Evolutionary conservation across 345 rosid species (phyloP).

Genomic region (Triadica sebifera): DNA sequence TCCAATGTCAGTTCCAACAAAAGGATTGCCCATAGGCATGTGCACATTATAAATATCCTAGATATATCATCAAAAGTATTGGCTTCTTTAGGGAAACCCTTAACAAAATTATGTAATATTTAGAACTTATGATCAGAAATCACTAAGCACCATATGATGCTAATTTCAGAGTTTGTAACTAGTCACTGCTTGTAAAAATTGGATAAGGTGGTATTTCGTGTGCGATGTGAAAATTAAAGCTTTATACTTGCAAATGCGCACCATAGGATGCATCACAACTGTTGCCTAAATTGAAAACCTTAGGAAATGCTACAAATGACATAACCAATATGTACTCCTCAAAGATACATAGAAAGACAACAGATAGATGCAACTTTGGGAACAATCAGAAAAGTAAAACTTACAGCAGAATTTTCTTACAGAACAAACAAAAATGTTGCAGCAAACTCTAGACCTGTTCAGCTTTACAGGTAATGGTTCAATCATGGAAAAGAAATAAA

Average conservation of each 20-base stretch:
- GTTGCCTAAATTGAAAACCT: background rate
- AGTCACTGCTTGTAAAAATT: background rate
- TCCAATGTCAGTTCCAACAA: constrained; percentile 47
- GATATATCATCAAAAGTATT: background rate
- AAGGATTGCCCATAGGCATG: constrained; percentile 37
- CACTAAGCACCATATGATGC: background rate
- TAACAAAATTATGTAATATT: background rate
- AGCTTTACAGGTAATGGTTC: background rate
- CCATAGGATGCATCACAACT: background rate
- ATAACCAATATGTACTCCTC: too few relatives aligned
- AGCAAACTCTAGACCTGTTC: background rate
- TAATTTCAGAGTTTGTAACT: background rate
- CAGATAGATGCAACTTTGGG: too few relatives aligned
- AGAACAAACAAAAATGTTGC: background rate
- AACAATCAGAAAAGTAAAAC: background rate
- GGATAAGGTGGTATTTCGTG: too few relatives aligned
- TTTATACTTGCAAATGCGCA: background rate
- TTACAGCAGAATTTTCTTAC: background rate
- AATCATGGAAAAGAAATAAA: background rate
- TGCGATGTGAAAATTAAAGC: background rate
- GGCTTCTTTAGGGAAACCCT: background rate
- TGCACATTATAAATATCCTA: constrained; percentile 15
- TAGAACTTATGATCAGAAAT: background rate
- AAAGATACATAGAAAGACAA: too few relatives aligned
- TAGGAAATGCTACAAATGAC: too few relatives aligned